These are phyloP conservation scores for Phytophthora vignae DNA, from an alignment of 352 stramenopile genomes.

Conservation along the genomic window DNA sequence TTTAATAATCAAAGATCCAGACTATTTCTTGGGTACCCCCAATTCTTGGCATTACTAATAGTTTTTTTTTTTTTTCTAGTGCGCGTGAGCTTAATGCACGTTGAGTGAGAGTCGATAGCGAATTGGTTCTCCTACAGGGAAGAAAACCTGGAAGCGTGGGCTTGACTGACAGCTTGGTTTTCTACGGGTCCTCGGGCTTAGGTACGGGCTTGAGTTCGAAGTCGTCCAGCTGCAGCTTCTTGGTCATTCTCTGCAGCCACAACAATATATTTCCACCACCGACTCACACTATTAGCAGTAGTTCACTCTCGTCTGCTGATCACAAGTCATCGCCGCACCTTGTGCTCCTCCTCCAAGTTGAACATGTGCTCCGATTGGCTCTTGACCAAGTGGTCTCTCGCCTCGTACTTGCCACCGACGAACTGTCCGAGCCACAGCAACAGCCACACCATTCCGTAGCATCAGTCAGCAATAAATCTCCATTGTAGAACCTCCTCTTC, in stretches of 20 bases:
- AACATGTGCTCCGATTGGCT: constrained; percentile 85
- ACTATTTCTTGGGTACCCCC: too few relatives aligned
- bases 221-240: constrained; percentile 84
- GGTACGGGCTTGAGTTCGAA: constrained; percentile 90
- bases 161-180: too few relatives aligned
- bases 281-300: neutral
- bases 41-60: too few relatives aligned
- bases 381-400: constrained; percentile 82
- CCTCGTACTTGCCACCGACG: constrained; percentile 84
- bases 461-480: too few relatives aligned
- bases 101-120: neutral
- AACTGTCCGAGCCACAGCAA: constrained; percentile 51
- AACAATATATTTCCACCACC: neutral
- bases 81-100: too few relatives aligned
- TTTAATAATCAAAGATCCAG: too few relatives aligned
- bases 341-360: constrained; percentile 88
- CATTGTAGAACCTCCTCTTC: neutral
- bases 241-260: constrained; percentile 77
- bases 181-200: constrained; percentile 52
- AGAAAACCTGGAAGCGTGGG: too few relatives aligned
- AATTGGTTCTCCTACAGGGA: too few relatives aligned
- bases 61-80: too few relatives aligned
- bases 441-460: too few relatives aligned
- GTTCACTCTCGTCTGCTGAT: neutral
- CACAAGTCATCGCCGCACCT: constrained; percentile 43